phyloP scores from a whole-genome alignment of 2,329 filamentous ascomycete species.

The Fusarium drepaniforme region DNA sequence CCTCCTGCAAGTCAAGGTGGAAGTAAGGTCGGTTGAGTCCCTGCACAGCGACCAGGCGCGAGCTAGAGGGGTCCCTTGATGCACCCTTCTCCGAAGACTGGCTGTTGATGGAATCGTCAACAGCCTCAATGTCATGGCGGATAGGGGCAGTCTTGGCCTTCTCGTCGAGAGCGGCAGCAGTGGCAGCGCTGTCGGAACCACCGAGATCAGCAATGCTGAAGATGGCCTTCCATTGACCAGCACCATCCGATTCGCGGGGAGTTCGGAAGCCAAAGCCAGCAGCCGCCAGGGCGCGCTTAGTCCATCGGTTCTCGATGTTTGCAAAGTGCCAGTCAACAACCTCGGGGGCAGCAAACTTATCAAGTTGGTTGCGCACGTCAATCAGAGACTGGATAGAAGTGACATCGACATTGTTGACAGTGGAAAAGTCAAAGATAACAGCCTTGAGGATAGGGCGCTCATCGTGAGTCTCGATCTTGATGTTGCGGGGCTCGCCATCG shows the following conservation, averaged over 20 bases:
- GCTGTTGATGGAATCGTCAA: conserved; percentile 39
- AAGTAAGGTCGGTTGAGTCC: conserved; percentile 65
- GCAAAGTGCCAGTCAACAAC: conserved; percentile 65
- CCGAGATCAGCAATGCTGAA: conserved; percentile 93
- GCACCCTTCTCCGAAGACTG: conserved; percentile 45
- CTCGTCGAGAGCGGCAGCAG: conserved; percentile 72
- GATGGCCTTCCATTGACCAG: conserved; percentile 74
- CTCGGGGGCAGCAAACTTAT: conserved; percentile 61
- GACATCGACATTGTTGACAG: conserved; percentile 68
- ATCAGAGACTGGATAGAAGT: conserved; percentile 67
- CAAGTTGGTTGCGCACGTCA: conserved; percentile 66
- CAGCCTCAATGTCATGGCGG: conserved; percentile 46
- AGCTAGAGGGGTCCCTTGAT: conserved; percentile 44
- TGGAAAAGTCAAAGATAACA: conserved; percentile 67
- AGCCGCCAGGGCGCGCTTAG: conserved; percentile 65
- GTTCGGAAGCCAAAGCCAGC: conserved; percentile 64
- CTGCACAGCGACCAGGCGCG: conserved; percentile 53
- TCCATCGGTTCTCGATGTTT: conserved; percentile 66
- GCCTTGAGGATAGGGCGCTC: conserved; percentile 65
- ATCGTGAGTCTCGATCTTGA: conserved; percentile 45
- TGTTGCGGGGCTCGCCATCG: conserved; percentile 58
- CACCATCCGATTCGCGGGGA: conserved; percentile 42
- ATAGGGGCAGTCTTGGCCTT: conserved; percentile 47
- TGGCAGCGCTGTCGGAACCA: conserved; percentile 72
- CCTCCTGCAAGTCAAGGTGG: conserved; percentile 64